Percentiles rank a stretch among this genome's conserved stretches.
phyloP scores from a whole-genome alignment of 768 basidiomycete genomes.

The Dacryopinax spathularia region DNA sequence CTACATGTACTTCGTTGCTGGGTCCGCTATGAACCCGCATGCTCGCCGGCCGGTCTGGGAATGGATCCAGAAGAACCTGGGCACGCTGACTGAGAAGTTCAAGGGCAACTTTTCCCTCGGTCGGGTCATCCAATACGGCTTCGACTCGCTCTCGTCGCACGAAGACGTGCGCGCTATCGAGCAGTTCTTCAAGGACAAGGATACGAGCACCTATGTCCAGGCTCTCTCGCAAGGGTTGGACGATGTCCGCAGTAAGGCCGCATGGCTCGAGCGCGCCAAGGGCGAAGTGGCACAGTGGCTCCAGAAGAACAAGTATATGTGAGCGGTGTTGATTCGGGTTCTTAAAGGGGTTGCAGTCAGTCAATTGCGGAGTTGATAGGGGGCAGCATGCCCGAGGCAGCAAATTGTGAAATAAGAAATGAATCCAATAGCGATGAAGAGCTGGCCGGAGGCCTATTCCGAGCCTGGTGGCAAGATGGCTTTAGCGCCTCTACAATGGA shows the following conservation, averaged over 20 bases:
- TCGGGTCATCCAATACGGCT: conserved; percentile 32
- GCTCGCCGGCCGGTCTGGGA: conserved; percentile 40
- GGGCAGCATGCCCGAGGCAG: not conserved
- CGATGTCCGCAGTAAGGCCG: conserved; percentile 42
- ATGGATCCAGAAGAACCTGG: conserved; percentile 60
- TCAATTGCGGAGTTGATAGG: not conserved
- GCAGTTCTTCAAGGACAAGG: conserved; percentile 66
- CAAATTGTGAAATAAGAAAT: not conserved
- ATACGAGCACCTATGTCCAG: conserved; percentile 54
- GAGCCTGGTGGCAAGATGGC: no score
- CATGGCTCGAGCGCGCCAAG: conserved; percentile 38
- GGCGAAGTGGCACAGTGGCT: conserved; percentile 18
- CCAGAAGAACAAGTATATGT: not conserved
- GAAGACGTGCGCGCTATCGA: conserved; percentile 48
- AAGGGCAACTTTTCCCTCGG: conserved; percentile 33
- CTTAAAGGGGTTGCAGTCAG: not conserved
- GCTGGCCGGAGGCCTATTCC: no score
- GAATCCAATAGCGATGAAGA: no score
- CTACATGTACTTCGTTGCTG: conserved; percentile 45
- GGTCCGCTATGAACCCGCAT: conserved; percentile 40
- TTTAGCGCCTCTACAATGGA: no score
- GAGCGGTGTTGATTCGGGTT: conserved; percentile 34
- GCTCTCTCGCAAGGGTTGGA: conserved; percentile 55
- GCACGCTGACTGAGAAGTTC: conserved; percentile 17
- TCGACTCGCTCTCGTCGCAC: conserved; percentile 44